Percentiles rank a stretch among this genome's conserved stretches.
phyloP scores from a whole-genome alignment of 495 filamentous ascomycete genomes.

The Aspergillus wentii region DNA sequence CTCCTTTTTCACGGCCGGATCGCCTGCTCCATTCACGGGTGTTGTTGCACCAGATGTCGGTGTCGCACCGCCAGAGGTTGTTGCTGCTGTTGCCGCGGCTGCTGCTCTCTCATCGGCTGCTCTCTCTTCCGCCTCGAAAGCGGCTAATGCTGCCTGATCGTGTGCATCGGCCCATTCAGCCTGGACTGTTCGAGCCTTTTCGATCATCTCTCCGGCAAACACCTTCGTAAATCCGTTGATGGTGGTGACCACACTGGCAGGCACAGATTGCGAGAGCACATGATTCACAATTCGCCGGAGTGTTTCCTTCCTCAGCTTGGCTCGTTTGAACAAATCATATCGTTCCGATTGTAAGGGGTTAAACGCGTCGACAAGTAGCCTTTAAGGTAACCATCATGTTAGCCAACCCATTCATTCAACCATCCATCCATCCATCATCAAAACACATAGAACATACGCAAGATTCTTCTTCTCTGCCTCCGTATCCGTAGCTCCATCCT shows the following conservation, averaged over 20 bases:
- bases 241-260: constrained; percentile 68
- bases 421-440: background rate
- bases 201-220: constrained; percentile 78
- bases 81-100: constrained; percentile 33
- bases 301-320: constrained; percentile 60
- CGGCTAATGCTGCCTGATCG: constrained; percentile 30
- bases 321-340: constrained; percentile 68
- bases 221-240: constrained; percentile 80
- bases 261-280: constrained; percentile 82
- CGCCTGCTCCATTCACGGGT: constrained; percentile 5
- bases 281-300: constrained; percentile 75
- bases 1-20: constrained; percentile 3
- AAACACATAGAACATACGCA: constrained; percentile 37
- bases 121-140: constrained; percentile 27
- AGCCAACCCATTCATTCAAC: constrained; percentile 5
- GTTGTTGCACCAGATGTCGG: constrained; percentile 5
- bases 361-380: constrained; percentile 66
- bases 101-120: constrained; percentile 35
- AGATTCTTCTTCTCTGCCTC: constrained; percentile 67
- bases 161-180: constrained; percentile 63
- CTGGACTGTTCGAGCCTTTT: constrained; percentile 74
- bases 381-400: constrained; percentile 18
- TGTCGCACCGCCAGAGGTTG: constrained; percentile 7
- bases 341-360: constrained; percentile 62
- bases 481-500: constrained; percentile 57